Evolutionary conservation across 2,329 filamentous ascomycete genomes (phyloP).

Genomic region (Epichloe gansuensis): DNA sequence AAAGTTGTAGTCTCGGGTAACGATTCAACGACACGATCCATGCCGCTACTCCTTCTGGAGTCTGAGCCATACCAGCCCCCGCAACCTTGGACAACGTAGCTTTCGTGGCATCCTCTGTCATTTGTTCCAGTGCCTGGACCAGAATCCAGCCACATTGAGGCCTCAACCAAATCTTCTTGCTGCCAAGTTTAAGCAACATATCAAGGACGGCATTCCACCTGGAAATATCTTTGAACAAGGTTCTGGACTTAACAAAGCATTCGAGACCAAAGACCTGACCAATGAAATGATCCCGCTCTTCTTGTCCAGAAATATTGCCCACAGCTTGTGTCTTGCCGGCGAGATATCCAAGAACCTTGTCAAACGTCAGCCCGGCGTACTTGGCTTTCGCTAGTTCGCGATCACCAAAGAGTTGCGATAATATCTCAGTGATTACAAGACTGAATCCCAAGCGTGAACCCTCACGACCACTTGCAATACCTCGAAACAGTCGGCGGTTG

Average conservation of each 20-base stretch:
- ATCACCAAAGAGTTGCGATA: conserved; percentile 55
- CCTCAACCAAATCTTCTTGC: conserved; percentile 78
- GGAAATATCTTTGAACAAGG: conserved; percentile 50
- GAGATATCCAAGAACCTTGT: conserved; percentile 40
- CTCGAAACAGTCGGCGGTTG: conserved; percentile 64
- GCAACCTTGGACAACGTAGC: conserved; percentile 50
- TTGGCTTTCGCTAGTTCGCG: conserved; percentile 30
- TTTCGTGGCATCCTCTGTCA: conserved; percentile 45
- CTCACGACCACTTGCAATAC: conserved; percentile 81
- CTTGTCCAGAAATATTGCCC: conserved; percentile 50
- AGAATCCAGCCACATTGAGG: conserved; percentile 80
- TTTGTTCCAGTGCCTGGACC: conserved; percentile 56
- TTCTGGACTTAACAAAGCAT: conserved; percentile 68
- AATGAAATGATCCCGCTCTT: conserved; percentile 75
- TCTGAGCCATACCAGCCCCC: conserved; percentile 57
- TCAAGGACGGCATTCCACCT: conserved; percentile 59
- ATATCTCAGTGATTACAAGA: conserved; percentile 70
- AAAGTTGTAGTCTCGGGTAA: conserved; percentile 51
- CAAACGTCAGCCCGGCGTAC: conserved; percentile 43
- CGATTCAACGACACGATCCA: conserved; percentile 61
- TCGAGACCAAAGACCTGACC: conserved; percentile 81
- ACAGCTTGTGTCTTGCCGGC: conserved; percentile 42
- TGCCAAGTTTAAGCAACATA: conserved; percentile 59
- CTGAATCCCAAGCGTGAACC: conserved; percentile 83
- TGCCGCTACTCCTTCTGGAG: conserved; percentile 78